Conservation (phyloP, 108 stramenopile species). For the Stephanodiscus minutulus region DNA sequence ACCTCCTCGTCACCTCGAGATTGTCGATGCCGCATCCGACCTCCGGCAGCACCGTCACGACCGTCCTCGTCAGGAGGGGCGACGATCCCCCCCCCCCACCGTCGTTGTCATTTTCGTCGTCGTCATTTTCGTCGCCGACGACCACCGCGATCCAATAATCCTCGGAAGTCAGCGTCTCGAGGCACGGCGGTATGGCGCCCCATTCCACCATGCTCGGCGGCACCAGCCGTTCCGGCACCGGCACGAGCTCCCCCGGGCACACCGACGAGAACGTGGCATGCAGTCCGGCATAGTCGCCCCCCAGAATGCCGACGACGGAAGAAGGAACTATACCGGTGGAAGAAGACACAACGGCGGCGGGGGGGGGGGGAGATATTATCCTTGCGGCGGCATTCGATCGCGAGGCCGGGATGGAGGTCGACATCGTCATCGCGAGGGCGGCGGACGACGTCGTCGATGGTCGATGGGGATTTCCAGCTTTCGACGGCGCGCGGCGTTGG, state of each 20-base stretch:
- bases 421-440: neutral
- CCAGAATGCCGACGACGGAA: constrained; percentile 26
- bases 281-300: constrained; percentile 80
- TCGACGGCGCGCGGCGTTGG: neutral
- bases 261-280: constrained; percentile 60
- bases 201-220: constrained; percentile 72
- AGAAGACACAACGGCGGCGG: no score
- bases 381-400: no score
- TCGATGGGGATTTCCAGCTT: no score
- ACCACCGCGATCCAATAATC: neutral
- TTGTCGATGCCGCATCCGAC: constrained; percentile 83
- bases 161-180: constrained; percentile 18
- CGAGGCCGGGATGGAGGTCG: no score
- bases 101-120: neutral
- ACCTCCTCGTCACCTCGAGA: constrained; percentile 60
- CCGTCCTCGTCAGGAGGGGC: constrained; percentile 42
- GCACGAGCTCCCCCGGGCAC: constrained; percentile 54
- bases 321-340: no score
- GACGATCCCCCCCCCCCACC: neutral
- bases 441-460: neutral
- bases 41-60: constrained; percentile 63
- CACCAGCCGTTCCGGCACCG: constrained; percentile 70
- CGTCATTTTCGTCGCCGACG: constrained; percentile 3
- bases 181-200: constrained; percentile 62
- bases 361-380: no score